phyloP scores from a whole-genome alignment of 2,329 filamentous ascomycete species.

The Helminthosporium solani region DNA sequence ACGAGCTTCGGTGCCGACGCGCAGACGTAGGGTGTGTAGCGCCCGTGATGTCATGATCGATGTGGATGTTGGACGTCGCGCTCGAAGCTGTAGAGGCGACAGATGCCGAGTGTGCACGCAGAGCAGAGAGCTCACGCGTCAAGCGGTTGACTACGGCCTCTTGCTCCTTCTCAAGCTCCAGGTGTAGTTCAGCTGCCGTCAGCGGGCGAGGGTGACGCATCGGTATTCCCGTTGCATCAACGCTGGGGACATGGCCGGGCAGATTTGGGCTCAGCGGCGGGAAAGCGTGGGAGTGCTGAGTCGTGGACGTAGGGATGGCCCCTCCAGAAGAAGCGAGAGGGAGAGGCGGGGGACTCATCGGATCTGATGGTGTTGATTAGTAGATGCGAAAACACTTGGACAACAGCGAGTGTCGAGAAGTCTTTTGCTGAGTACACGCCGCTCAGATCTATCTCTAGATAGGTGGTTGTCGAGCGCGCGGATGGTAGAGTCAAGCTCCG shows the following conservation, averaged over 20 bases:
- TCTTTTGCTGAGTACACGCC: neutral
- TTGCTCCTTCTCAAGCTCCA: slow-evolving; percentile 90
- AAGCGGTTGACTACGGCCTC: slow-evolving; percentile 94
- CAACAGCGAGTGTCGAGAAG: neutral
- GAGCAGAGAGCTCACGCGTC: slow-evolving; percentile 79
- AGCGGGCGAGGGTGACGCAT: slow-evolving; percentile 83
- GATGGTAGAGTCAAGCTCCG: neutral
- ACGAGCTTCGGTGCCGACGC: slow-evolving; percentile 58
- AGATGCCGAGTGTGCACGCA: slow-evolving; percentile 69
- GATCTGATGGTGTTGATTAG: slow-evolving; percentile 22
- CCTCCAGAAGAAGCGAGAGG: slow-evolving; percentile 43
- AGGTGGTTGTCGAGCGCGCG: too few relatives aligned
- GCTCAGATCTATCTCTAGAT: too few relatives aligned
- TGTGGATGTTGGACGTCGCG: slow-evolving; percentile 52
- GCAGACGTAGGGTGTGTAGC: slow-evolving; percentile 55
- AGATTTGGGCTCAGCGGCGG: slow-evolving; percentile 40
- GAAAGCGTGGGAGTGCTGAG: slow-evolving; percentile 36
- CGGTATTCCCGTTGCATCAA: slow-evolving; percentile 58
- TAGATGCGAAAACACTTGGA: neutral
- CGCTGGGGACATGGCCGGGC: slow-evolving; percentile 24
- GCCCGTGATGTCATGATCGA: slow-evolving; percentile 48
- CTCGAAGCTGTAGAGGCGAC: slow-evolving; percentile 60
- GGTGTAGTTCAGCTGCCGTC: slow-evolving; percentile 84
- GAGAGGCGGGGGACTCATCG: slow-evolving; percentile 50
- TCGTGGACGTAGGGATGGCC: slow-evolving; percentile 19